Base-by-base conservation (phyloP, 257 asterid species). In the Knoxia roxburghii region DNA sequence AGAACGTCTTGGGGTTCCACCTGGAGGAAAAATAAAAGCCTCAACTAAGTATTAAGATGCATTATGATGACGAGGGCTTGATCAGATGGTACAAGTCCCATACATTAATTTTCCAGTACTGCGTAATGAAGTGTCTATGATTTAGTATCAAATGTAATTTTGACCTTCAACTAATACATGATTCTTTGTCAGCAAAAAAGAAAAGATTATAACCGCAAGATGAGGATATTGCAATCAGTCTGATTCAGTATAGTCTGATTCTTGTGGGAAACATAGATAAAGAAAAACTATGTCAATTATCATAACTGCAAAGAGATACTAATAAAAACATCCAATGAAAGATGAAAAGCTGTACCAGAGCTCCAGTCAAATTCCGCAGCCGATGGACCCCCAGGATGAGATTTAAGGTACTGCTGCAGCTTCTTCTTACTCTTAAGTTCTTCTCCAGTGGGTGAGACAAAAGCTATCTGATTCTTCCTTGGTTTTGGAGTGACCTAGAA, bases 1-100 rank as follows among this genome's bases (percentile, higher is more conserved):
- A 43, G 94, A 86, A 43, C 94, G 86, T 71, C 90, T 82, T 23
- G 94, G 94, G 13, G 85, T 77, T 62, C 81, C 85, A 65, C 88
- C 89, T 86, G 2, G 26, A 76, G 27, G 52, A 59, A 43, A 61
- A 81, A 41, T 54, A 17, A 21, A 60, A 54, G 15, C 54, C 56
- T 68, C 50, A 64, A 55, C 23, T 41, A 14, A 9, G 50, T 37
- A 15, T 23, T 59, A 15, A 21, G 1, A 23, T 48, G 53, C 5
- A 45, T 8, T 39, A 56, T 46, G 48, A 14, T 55, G 52, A 18
- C 39, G 68, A 21, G 33, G 17, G 1, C 0, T 2, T 67, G 17
- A 17, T 58, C 18, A n/a, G 3, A 8, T 51, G 13, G 57, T 1
- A n/a, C n/a, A 51, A 51, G 11, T 51, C 57, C 26, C 29, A 51